A percentile compares a stretch with the other conserved stretches of the same genome.
phyloP scores from a whole-genome alignment of 805 yeast species.

The Saturnispora dispora region DNA sequence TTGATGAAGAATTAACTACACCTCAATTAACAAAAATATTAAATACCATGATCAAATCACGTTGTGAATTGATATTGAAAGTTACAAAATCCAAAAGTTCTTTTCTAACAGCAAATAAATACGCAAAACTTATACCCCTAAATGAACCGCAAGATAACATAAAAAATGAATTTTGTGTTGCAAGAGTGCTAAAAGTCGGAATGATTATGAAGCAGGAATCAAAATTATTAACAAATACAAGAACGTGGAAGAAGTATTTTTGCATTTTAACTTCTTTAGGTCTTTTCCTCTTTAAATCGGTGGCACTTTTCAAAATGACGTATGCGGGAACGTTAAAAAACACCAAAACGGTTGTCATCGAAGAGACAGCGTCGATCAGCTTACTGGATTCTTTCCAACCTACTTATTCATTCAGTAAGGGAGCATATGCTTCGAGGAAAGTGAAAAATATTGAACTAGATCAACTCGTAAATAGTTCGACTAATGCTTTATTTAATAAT shows the following conservation, averaged over 20 bases:
- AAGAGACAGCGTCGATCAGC: slow-evolving; percentile 18
- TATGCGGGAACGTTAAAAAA: slow-evolving; percentile 12
- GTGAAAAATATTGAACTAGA: slow-evolving; percentile 20
- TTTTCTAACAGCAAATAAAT: slow-evolving; percentile 16
- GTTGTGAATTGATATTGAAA: slow-evolving; percentile 15
- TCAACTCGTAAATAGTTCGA: slow-evolving; percentile 12
- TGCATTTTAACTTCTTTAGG: slow-evolving; percentile 45
- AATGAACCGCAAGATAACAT: slow-evolving; percentile 7
- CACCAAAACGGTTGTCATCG: slow-evolving; percentile 22
- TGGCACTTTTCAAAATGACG: slow-evolving; percentile 28
- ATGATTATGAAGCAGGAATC: slow-evolving; percentile 34
- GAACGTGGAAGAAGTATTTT: slow-evolving; percentile 36
- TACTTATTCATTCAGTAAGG: slow-evolving; percentile 17
- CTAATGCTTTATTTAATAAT: neutral
- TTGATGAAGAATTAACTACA: slow-evolving; percentile 13
- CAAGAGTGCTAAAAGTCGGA: slow-evolving; percentile 34
- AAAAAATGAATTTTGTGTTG: slow-evolving; percentile 19
- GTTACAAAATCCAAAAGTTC: slow-evolving; percentile 21
- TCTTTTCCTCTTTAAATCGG: slow-evolving; percentile 35
- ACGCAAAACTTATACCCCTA: slow-evolving; percentile 7
- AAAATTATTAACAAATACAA: slow-evolving; percentile 19
- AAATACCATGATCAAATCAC: slow-evolving; percentile 10
- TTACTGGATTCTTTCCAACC: slow-evolving; percentile 22
- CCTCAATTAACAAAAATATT: slow-evolving; percentile 11
- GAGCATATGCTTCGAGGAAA: slow-evolving; percentile 25